These are phyloP conservation scores for Hura crepitans DNA, from an alignment of 441 rosid species.

Conservation along the genomic window DNA sequence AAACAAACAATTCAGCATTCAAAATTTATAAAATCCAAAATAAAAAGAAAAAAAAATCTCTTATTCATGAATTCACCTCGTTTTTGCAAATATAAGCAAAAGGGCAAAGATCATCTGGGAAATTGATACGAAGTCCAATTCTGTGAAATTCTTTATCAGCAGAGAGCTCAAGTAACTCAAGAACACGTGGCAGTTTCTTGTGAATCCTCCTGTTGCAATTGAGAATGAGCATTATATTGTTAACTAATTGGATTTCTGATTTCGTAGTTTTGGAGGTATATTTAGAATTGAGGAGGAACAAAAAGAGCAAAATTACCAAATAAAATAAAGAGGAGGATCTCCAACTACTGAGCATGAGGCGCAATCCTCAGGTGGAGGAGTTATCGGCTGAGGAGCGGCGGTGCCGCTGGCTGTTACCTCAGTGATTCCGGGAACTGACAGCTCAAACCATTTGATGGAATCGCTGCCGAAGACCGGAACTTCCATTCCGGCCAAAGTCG, in stretches of 20 bases:
- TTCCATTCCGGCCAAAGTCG: slow-evolving; percentile 53
- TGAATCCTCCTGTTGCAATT: slow-evolving; percentile 49
- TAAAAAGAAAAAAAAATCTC: background rate
- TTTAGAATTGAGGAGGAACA: background rate
- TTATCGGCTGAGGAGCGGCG: slow-evolving; percentile 13
- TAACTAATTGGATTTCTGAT: background rate
- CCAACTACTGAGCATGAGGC: slow-evolving; percentile 49
- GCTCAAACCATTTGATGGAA: slow-evolving; percentile 59
- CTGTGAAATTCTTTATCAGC: slow-evolving; percentile 44
- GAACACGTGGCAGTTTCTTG: slow-evolving; percentile 38
- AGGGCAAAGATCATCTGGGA: slow-evolving; percentile 60
- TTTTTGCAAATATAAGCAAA: slow-evolving; percentile 53
- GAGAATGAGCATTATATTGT: background rate
- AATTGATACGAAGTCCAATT: slow-evolving; percentile 58
- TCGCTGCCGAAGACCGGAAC: slow-evolving; percentile 67
- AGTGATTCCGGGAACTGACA: slow-evolving; percentile 30
- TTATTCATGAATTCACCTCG: slow-evolving; percentile 28
- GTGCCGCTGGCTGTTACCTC: background rate
- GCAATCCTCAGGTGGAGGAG: slow-evolving; percentile 42
- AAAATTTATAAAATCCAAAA: background rate
- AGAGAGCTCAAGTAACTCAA: slow-evolving; percentile 73
- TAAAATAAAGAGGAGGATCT: slow-evolving; percentile 42
- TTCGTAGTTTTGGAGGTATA: background rate
- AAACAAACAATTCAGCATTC: background rate
- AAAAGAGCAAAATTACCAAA: slow-evolving; percentile 36